Base-by-base conservation (phyloP, 495 filamentous ascomycete species). In the Tuber calosporum region DNA sequence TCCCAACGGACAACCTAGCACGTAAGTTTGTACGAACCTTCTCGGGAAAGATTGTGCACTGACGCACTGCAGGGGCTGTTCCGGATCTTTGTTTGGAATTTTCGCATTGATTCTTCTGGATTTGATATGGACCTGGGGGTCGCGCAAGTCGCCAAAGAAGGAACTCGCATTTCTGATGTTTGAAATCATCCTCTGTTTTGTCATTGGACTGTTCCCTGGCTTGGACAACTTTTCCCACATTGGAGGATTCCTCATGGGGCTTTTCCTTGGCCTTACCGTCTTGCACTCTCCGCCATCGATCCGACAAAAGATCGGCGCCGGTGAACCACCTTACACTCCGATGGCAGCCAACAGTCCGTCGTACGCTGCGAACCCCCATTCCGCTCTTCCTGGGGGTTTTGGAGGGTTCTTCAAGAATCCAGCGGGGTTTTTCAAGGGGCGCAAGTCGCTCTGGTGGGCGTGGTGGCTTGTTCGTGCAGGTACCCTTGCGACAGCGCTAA, bases 161-260 rank as follows among this genome's bases (percentile, higher is more conserved):
- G 95, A 99, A 76, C 84, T 99, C 2, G 82, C 91, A 48, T 94
- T 93, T 83, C 91, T 99, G 83, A 74, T 92, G 48, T 82, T 97
- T 71, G 93, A 96, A 79, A 88, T 98, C 62, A 85, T 87, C 72
- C 91, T 99, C 72, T 93, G 93, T 1, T 97, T 99, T 79, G 92
- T 94, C 5, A 87, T 99, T 19, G 95, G 95, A 43, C 87, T 99
- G 30, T 87, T 99, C 1, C 95, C 95, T 0, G 94, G 93, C 11
- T 83, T 99, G 66, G 95, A 99, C 84, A 99, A 99, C 83, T 99
- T 99, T 84, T 90, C 91, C 37, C 95, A 99, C 79, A 97, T 99
- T 74, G 95, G 95, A 43, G 95, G 95, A 13, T 97, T 99, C 81
- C 83, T 96, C 69, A 95, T 97, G 90, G 95, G 95, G 0, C 83